Percentiles rank a stretch among this genome's conserved stretches.
Conservation (phyloP, 495 filamentous ascomycete species). For the Gamarada debralockiae region DNA sequence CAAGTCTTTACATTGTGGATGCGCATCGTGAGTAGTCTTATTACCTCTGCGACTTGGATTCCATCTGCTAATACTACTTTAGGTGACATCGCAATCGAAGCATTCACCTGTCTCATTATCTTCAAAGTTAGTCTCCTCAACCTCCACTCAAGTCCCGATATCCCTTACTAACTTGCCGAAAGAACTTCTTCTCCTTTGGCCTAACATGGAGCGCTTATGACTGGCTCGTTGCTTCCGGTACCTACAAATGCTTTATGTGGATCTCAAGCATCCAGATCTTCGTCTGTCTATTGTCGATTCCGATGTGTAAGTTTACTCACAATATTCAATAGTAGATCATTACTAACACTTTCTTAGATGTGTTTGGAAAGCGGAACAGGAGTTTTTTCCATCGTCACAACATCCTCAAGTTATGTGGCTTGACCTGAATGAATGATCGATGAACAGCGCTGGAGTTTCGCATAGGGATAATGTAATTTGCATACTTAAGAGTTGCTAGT, state of each 20-base stretch:
- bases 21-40: conserved; percentile 67
- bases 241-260: conserved; percentile 62
- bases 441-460: too few relatives aligned
- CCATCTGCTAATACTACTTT: conserved; percentile 4
- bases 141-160: background rate
- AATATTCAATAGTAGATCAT: background rate
- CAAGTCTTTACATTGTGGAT: conserved; percentile 83
- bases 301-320: conserved; percentile 63
- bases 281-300: conserved; percentile 67
- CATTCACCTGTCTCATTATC: conserved; percentile 83
- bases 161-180: background rate
- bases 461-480: too few relatives aligned
- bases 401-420: conserved; percentile 48
- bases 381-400: conserved; percentile 64
- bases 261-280: conserved; percentile 73
- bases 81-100: conserved; percentile 84
- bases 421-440: conserved; percentile 13
- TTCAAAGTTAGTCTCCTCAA: conserved; percentile 57
- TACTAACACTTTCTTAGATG: conserved; percentile 41
- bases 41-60: background rate
- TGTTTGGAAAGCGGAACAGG: conserved; percentile 73
- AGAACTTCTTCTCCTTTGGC: conserved; percentile 83
- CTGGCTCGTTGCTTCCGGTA: conserved; percentile 62
- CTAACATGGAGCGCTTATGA: conserved; percentile 78
- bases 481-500: too few relatives aligned